Conservation (phyloP, 1,139 yeast species). For the Geotrichum bryndzae region DNA sequence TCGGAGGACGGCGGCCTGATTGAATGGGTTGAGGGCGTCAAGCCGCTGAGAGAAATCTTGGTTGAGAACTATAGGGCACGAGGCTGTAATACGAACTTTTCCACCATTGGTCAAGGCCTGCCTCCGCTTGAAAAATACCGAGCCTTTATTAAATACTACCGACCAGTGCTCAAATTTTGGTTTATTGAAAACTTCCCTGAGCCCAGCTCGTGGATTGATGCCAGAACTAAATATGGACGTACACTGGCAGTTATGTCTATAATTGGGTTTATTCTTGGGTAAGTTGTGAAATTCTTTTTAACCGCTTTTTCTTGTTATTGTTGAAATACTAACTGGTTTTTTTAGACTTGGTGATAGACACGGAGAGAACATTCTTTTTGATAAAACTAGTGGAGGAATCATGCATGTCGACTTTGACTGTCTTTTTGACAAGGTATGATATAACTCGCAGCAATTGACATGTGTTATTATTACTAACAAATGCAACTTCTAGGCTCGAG, state of each 20-base stretch:
- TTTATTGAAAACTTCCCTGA: conserved; percentile 83
- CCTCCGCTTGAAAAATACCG: conserved; percentile 10
- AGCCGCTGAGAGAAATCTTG: conserved; percentile 70
- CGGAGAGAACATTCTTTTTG: conserved; percentile 79
- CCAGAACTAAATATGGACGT: conserved; percentile 67
- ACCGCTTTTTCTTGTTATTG: background rate
- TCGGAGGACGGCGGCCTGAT: conserved; percentile 84
- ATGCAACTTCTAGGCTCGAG: conserved; percentile 34
- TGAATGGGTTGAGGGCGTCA: conserved; percentile 85
- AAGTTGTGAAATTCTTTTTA: background rate
- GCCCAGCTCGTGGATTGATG: conserved; percentile 80
- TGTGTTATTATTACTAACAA: background rate
- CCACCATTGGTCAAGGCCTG: background rate
- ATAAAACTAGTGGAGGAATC: conserved; percentile 68
- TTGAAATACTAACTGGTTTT: conserved; percentile 28
- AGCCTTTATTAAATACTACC: conserved; percentile 38
- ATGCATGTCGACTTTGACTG: conserved; percentile 97
- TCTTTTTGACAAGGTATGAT: conserved; percentile 58
- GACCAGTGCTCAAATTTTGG: conserved; percentile 83
- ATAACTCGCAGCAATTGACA: background rate
- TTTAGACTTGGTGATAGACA: conserved; percentile 89
- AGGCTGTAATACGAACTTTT: conserved; percentile 35
- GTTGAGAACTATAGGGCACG: conserved; percentile 38
- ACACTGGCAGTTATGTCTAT: conserved; percentile 96
- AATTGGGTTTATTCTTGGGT: conserved; percentile 70